phyloP scores from a whole-genome alignment of 2,329 filamentous ascomycete species.

The Exophiala bonariae region DNA sequence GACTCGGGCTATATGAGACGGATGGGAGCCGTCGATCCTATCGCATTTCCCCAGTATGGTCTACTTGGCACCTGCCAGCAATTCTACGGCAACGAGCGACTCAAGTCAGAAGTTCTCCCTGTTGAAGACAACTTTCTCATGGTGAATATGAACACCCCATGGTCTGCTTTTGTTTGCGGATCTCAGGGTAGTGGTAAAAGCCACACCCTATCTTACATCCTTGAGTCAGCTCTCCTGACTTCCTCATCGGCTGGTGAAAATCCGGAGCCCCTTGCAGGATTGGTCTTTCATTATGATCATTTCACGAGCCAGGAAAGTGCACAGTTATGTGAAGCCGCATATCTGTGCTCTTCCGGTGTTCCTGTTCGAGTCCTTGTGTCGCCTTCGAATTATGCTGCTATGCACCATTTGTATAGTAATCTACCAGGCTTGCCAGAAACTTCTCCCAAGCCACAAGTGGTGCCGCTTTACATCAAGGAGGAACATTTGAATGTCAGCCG shows the following conservation, averaged over 20 bases:
- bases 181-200: slow-evolving; percentile 64
- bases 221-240: slow-evolving; percentile 45
- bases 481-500: slow-evolving; percentile 52
- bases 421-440: slow-evolving; percentile 35
- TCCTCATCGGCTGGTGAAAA: slow-evolving; percentile 56
- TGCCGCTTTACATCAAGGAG: slow-evolving; percentile 48
- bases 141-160: slow-evolving; percentile 55
- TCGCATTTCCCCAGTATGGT: slow-evolving; percentile 29
- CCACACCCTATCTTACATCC: slow-evolving; percentile 59
- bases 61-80: slow-evolving; percentile 26
- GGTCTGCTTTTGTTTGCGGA: slow-evolving; percentile 63
- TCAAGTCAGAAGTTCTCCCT: slow-evolving; percentile 1
- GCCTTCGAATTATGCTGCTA: slow-evolving; percentile 45
- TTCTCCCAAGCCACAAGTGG: slow-evolving; percentile 41
- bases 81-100: slow-evolving; percentile 17
- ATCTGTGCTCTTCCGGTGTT: slow-evolving; percentile 49
- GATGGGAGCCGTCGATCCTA: background rate
- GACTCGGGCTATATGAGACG: background rate
- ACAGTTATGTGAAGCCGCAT: slow-evolving; percentile 56
- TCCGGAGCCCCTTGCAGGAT: slow-evolving; percentile 55
- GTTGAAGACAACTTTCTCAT: slow-evolving; percentile 30
- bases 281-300: slow-evolving; percentile 67
- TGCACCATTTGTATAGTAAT: slow-evolving; percentile 44
- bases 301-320: slow-evolving; percentile 44
- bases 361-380: slow-evolving; percentile 55